phyloP scores from a whole-genome alignment of 768 basidiomycete genomes.

The Naganishia vaughanmartiniae region DNA sequence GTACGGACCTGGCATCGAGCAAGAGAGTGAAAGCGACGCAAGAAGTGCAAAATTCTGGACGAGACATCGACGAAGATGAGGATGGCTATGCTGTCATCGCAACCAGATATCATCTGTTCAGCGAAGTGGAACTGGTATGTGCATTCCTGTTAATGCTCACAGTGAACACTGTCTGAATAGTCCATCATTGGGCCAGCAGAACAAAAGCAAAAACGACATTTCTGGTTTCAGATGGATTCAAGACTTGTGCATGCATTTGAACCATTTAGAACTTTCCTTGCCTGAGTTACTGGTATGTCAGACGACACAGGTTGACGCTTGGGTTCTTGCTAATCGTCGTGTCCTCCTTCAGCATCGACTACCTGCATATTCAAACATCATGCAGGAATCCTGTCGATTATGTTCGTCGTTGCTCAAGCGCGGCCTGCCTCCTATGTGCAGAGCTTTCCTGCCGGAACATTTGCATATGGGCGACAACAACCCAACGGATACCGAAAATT shows the following conservation, averaged over 20 bases:
- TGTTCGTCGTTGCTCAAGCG: slow-evolving; percentile 16
- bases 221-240: slow-evolving; percentile 20
- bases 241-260: slow-evolving; percentile 15
- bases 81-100: slow-evolving; percentile 8
- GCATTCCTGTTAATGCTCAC: neutral
- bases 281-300: slow-evolving; percentile 9
- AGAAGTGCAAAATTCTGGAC: neutral
- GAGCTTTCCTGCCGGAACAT: slow-evolving; percentile 9
- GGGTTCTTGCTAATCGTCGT: neutral
- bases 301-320: neutral
- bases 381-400: slow-evolving; percentile 14
- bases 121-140: slow-evolving; percentile 15
- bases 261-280: slow-evolving; percentile 15
- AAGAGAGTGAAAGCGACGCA: neutral
- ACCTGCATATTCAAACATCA: neutral
- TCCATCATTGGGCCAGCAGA: neutral
- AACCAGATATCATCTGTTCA: slow-evolving; percentile 16
- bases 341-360: slow-evolving; percentile 10
- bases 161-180: neutral
- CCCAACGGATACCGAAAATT: neutral
- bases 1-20: slow-evolving; percentile 4
- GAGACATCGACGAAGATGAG: neutral
- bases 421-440: slow-evolving; percentile 1
- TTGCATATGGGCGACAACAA: neutral
- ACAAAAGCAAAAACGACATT: slow-evolving; percentile 10